A percentile compares a stretch with the other conserved stretches of the same genome.
Conservation (phyloP, 768 basidiomycete genomes). For the Mycena kentingensis region DNA sequence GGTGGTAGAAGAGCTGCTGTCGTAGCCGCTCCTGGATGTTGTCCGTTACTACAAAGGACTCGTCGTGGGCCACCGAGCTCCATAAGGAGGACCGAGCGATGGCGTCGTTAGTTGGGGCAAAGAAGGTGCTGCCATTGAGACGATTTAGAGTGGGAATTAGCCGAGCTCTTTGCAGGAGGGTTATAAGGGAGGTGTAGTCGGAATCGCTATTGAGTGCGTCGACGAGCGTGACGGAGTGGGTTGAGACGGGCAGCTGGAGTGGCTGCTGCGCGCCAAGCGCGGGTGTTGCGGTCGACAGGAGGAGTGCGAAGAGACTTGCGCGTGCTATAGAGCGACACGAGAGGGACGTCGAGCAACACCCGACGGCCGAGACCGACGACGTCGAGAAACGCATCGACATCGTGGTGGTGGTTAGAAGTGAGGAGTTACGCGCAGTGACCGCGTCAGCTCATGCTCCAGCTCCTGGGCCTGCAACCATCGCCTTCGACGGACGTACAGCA, state of each 20-base stretch:
- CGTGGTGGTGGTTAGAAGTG: constrained; percentile 13
- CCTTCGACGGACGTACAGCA: constrained; percentile 58
- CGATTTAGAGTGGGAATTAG: constrained; percentile 91
- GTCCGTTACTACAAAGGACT: constrained; percentile 51
- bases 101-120: constrained; percentile 95
- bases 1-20: constrained; percentile 92
- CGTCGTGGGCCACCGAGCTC: constrained; percentile 40
- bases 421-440: background rate
- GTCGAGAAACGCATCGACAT: constrained; percentile 5
- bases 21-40: constrained; percentile 84
- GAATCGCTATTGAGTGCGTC: constrained; percentile 75
- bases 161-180: constrained; percentile 78
- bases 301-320: too few relatives aligned
- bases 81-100: constrained; percentile 58
- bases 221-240: constrained; percentile 61
- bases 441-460: constrained; percentile 10
- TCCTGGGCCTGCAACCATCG: constrained; percentile 29
- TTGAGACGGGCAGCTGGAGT: constrained; percentile 24
- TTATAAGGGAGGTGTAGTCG: constrained; percentile 76
- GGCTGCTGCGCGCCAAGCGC: constrained; percentile 20
- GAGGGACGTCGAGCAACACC: too few relatives aligned
- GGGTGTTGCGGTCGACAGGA: constrained; percentile 25
- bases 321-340: too few relatives aligned
- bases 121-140: constrained; percentile 81
- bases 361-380: background rate